Conservation (phyloP, 1,284 basidiomycete species). For the Sporisorium sorghi region DNA sequence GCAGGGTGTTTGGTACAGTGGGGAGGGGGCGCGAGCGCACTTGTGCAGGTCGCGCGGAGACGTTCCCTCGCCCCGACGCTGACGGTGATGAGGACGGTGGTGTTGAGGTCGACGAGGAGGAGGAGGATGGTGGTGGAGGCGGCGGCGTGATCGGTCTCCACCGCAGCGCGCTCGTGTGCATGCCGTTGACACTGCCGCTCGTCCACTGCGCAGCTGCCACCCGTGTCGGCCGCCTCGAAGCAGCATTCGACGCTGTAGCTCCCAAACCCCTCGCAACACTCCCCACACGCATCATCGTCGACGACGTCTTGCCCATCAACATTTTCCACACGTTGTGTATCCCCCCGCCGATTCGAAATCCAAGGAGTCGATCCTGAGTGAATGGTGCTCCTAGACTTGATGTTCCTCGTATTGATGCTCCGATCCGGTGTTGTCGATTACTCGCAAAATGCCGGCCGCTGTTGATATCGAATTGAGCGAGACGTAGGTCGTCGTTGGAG, state of each 20-base stretch:
- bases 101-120: too few relatives aligned
- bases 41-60: neutral
- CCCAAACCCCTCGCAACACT: neutral
- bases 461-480: too few relatives aligned
- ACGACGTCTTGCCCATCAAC: neutral
- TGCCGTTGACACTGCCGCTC: neutral
- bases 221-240: neutral
- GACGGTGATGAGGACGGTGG: neutral
- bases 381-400: too few relatives aligned
- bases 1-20: slow-evolving; percentile 15
- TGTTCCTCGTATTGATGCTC: too few relatives aligned
- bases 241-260: neutral
- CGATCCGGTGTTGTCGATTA: too few relatives aligned
- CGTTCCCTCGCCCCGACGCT: neutral
- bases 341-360: too few relatives aligned
- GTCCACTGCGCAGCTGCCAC: too few relatives aligned
- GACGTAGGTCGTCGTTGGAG: neutral
- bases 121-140: neutral
- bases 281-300: neutral
- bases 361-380: too few relatives aligned
- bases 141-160: neutral
- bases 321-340: neutral
- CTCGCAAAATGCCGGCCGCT: too few relatives aligned
- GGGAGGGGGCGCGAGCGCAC: slow-evolving; percentile 21
- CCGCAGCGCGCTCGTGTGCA: neutral